Conservation (phyloP, 176 grass and related monocot species). For the Oryza punctata region DNA sequence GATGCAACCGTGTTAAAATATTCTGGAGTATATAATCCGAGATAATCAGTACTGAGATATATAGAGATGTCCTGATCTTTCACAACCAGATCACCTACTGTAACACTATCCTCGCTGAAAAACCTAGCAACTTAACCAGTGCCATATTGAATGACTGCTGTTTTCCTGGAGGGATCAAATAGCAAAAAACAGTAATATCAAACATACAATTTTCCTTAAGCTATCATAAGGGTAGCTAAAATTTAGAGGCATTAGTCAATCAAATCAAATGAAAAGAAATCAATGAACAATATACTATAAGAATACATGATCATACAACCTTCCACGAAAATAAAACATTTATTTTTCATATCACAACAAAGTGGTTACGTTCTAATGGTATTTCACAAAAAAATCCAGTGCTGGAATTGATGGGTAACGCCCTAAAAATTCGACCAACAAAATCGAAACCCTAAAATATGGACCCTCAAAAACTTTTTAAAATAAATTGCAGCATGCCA, state of each 20-base stretch:
- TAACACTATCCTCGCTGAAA: conserved; percentile 76
- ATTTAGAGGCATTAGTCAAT: background rate
- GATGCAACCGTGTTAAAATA: background rate
- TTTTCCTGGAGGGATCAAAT: conserved; percentile 54
- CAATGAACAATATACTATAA: background rate
- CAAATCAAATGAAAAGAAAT: background rate
- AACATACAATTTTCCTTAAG: background rate
- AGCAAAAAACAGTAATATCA: conserved; percentile 30
- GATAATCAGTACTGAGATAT: conserved; percentile 1
- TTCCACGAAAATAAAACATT: background rate
- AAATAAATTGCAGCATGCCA: too few relatives aligned
- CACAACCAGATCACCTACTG: conserved; percentile 67
- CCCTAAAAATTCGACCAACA: too few relatives aligned
- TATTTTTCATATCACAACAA: background rate
- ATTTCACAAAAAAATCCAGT: background rate
- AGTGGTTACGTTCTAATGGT: background rate
- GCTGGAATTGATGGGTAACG: background rate
- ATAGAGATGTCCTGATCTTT: conserved; percentile 57
- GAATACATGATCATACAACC: background rate
- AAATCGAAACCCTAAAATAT: too few relatives aligned
- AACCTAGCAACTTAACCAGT: conserved; percentile 78
- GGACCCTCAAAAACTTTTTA: too few relatives aligned
- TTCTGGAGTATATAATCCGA: background rate
- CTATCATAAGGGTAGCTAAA: background rate
- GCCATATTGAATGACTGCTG: conserved; percentile 80